These are phyloP conservation scores for Vitis hybrid DNA, from an alignment of 177 flowering plant species.

Conservation along the genomic window DNA sequence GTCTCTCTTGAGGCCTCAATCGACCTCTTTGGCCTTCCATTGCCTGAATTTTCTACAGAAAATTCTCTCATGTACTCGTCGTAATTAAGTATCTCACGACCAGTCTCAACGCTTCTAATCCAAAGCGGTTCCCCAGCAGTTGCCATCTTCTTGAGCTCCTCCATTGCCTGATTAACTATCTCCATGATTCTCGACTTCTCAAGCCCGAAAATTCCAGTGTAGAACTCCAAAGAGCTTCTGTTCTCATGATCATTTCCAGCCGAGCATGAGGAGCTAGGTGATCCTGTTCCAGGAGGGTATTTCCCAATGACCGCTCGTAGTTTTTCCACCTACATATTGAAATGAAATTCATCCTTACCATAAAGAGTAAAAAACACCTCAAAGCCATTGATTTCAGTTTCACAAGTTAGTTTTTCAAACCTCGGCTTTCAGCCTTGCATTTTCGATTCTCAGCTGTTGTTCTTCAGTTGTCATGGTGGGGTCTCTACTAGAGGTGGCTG, in stretches of 20 bases:
- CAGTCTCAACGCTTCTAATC: constrained; percentile 86
- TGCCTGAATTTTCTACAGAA: constrained; percentile 27
- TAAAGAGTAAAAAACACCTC: background rate
- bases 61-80: constrained; percentile 84
- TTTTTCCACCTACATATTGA: constrained; percentile 58
- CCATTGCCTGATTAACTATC: constrained; percentile 53
- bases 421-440: constrained; percentile 92
- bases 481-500: constrained; percentile 54
- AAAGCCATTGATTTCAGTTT: too few relatives aligned
- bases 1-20: constrained; percentile 94
- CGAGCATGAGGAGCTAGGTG: constrained; percentile 61
- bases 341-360: background rate
- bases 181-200: constrained; percentile 75
- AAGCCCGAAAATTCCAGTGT: constrained; percentile 73
- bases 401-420: constrained; percentile 26
- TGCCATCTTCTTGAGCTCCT: constrained; percentile 85
- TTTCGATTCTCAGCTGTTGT: constrained; percentile 84
- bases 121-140: constrained; percentile 76
- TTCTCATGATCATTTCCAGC: constrained; percentile 63
- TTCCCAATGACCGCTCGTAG: constrained; percentile 54
- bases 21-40: constrained; percentile 42
- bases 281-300: constrained; percentile 40
- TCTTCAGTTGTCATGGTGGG: constrained; percentile 49
- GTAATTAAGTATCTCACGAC: constrained; percentile 92
- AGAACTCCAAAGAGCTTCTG: constrained; percentile 64